Conservation (phyloP, 1,139 yeast species). For the Saccharomyces hybrid region DNA sequence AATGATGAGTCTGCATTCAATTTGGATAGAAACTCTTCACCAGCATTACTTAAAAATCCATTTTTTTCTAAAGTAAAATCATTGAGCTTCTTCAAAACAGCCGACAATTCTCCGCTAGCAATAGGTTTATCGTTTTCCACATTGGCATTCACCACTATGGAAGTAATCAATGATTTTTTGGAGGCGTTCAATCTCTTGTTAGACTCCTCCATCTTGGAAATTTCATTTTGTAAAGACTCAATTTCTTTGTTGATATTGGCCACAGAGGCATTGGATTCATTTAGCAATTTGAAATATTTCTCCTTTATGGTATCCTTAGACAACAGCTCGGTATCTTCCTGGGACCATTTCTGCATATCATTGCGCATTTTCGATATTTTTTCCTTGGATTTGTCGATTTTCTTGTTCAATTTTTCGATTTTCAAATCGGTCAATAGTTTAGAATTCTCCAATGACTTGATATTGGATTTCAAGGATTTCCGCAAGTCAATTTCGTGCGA, state of each 20-base stretch:
- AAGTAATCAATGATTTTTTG: neutral
- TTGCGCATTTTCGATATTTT: constrained; percentile 25
- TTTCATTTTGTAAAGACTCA: neutral
- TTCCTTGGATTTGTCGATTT: constrained; percentile 17
- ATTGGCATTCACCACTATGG: neutral
- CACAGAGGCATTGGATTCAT: neutral
- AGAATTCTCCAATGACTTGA: constrained; percentile 30
- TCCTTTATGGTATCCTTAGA: constrained; percentile 8
- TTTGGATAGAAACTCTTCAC: constrained; percentile 19
- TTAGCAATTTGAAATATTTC: neutral
- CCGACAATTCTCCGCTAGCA: constrained; percentile 6
- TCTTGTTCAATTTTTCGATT: constrained; percentile 23
- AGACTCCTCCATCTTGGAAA: constrained; percentile 9
- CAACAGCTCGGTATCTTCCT: constrained; percentile 17
- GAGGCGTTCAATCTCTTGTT: neutral
- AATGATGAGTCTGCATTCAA: constrained; percentile 19
- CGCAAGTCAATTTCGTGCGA: constrained; percentile 28
- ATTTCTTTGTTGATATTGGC: neutral
- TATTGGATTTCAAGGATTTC: constrained; percentile 28
- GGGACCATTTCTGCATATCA: constrained; percentile 23
- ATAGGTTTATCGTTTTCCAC: neutral
- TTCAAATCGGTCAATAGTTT: constrained; percentile 29
- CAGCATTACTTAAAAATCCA: constrained; percentile 18
- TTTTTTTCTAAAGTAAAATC: constrained; percentile 21
- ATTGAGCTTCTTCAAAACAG: constrained; percentile 16